Percentiles rank a stretch among this genome's conserved stretches.
Conservation (phyloP, 148 eudicot genomes). For the Heliamphora exappendiculata region DNA sequence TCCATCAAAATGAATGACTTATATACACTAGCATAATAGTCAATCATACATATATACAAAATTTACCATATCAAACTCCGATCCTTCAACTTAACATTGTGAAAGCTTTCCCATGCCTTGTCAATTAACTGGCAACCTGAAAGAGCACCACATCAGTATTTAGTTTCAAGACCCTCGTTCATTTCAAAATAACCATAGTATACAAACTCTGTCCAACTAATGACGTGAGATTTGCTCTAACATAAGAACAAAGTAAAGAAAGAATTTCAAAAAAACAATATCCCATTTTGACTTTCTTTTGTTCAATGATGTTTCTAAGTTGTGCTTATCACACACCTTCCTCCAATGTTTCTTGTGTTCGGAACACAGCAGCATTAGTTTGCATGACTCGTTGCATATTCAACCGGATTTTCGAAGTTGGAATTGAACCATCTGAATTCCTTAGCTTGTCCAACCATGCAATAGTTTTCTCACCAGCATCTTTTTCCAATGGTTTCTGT, state of each 20-base stretch:
- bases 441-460: conserved; percentile 91
- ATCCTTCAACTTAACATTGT: conserved; percentile 84
- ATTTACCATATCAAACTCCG: conserved; percentile 86
- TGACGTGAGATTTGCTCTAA: background rate
- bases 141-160: conserved; percentile 8
- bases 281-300: background rate
- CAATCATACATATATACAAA: background rate
- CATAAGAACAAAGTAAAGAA: background rate
- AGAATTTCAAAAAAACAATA: background rate
- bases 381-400: conserved; percentile 96
- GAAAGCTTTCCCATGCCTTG: conserved; percentile 87
- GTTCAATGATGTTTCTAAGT: background rate
- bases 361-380: conserved; percentile 94
- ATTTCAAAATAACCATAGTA: background rate
- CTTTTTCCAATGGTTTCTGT: conserved; percentile 71
- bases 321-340: conserved; percentile 48
- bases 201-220: background rate
- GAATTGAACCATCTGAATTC: conserved; percentile 77
- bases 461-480: conserved; percentile 87
- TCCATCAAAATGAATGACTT: background rate
- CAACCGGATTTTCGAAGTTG: conserved; percentile 78
- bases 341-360: conserved; percentile 87
- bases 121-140: conserved; percentile 87
- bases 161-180: background rate
- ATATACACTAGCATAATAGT: background rate